Base-by-base conservation (phyloP, 2,329 filamentous ascomycete species). In the Microcyclospora tardicrescens region DNA sequence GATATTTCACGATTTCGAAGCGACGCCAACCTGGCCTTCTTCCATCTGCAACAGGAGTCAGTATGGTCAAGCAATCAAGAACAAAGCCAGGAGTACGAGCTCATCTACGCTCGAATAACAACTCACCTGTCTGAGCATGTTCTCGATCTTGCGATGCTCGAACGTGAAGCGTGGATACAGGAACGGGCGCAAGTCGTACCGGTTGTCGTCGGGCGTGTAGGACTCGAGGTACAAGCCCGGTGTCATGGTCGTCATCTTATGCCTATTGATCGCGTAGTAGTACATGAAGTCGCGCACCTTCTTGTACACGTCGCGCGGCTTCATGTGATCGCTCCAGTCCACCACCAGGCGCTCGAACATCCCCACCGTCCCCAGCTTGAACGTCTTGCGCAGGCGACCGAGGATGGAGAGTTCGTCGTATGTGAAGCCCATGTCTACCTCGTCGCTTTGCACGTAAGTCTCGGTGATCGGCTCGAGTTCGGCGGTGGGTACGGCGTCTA, bases 391-490 rank as follows among this genome's bases (percentile, higher is more conserved):
- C 16, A 75, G 55, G 14, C 65, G 63, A 2, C 72, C 69, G 39
- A 73, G 71, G 4, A 65, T 60, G 2, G 59, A 63, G 27, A 76
- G 65, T 46, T 76, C 71, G 35, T 64, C 66, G 54, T 76, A 72
- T 1, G 67, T 69, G 43, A 72, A 64, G 29, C 68, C 68, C 59
- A 62, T 72, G 49, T 74, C 69, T 14, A 58, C 66, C 55, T 76
- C 73, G 47, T 77, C 73, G 43, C 61, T 64, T 45, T 77, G 72
- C 5, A 69, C 67, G 49, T 81, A 80, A 12, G 65, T 66, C 1
- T 70, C 66, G 0, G 77, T 79, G 34, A 82, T 73, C 6, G 81
- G 81, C 49, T 81, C 73, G 53, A 69, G 60, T 43, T 69, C 65
- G 10, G 65, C 65, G 0, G 65, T 69, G 2, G 64, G 66, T 0